Percentiles rank a stretch among this genome's conserved stretches.
Evolutionary conservation across 1,284 basidiomycete species (phyloP).

Genomic region (Pholiota adiposa): DNA sequence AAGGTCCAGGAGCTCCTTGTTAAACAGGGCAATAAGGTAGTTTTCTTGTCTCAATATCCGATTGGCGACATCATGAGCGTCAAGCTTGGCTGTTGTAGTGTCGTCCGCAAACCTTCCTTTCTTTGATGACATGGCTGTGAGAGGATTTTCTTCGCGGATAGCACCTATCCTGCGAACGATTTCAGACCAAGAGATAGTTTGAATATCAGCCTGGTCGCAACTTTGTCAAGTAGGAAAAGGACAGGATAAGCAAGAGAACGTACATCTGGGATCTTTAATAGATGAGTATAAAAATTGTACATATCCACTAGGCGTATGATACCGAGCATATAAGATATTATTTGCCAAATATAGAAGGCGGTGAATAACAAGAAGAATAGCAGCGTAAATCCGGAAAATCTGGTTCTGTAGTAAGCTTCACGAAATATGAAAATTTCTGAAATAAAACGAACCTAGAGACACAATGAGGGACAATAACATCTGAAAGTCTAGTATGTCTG

Average conservation of each 20-base stretch:
- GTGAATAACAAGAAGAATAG: constrained; percentile 85
- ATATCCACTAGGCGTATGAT: constrained; percentile 85
- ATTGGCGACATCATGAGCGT: constrained; percentile 96
- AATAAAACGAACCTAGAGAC: constrained; percentile 67
- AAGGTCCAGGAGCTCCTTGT: constrained; percentile 93
- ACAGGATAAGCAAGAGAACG: constrained; percentile 43
- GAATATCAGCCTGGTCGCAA: constrained; percentile 82
- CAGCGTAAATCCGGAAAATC: constrained; percentile 82
- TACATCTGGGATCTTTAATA: constrained; percentile 80
- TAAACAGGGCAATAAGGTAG: constrained; percentile 97
- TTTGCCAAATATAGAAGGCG: constrained; percentile 81
- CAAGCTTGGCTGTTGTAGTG: constrained; percentile 76
- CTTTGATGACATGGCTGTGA: constrained; percentile 82
- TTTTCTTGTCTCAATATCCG: constrained; percentile 98
- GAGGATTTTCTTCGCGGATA: constrained; percentile 89
- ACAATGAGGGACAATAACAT: constrained; percentile 83
- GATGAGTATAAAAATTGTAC: constrained; percentile 89
- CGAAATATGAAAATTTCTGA: background rate
- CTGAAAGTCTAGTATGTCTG: constrained; percentile 67
- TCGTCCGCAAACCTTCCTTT: constrained; percentile 48
- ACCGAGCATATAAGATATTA: constrained; percentile 64
- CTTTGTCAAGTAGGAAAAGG: constrained; percentile 10
- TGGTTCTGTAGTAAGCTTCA: constrained; percentile 32
- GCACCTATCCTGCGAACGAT: constrained; percentile 88
- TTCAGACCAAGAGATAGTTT: constrained; percentile 96